Evolutionary conservation across 2,329 filamentous ascomycete genomes (phyloP).

Genomic region (Paraconiothyrium brasiliense): DNA sequence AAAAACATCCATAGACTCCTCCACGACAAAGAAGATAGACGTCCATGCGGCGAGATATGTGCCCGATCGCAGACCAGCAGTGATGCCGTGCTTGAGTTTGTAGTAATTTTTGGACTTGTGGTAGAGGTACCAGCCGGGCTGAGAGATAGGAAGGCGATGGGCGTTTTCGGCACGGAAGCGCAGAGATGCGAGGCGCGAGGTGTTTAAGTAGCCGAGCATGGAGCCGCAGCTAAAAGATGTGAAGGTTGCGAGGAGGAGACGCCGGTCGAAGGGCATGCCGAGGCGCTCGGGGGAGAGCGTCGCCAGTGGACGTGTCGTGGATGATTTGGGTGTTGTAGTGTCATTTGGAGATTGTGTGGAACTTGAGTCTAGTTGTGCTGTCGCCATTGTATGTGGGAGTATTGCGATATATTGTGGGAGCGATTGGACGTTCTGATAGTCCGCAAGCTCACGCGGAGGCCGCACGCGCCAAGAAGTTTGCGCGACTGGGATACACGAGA

Average conservation of each 20-base stretch:
- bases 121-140: slow-evolving; percentile 96
- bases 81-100: slow-evolving; percentile 77
- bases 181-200: slow-evolving; percentile 76
- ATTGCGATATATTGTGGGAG: not conserved
- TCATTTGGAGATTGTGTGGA: not conserved
- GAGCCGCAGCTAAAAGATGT: slow-evolving; percentile 75
- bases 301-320: slow-evolving; percentile 17
- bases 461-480: slow-evolving; percentile 3
- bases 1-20: slow-evolving; percentile 84
- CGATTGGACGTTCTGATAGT: not conserved
- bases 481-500: slow-evolving; percentile 6
- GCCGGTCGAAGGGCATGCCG: slow-evolving; percentile 70
- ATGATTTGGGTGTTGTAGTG: not conserved
- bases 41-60: slow-evolving; percentile 75
- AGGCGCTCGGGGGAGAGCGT: slow-evolving; percentile 52
- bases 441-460: not conserved
- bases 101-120: slow-evolving; percentile 98
- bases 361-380: slow-evolving; percentile 8
- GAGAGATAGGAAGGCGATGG: slow-evolving; percentile 84
- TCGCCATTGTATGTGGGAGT: slow-evolving; percentile 13
- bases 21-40: slow-evolving; percentile 78
- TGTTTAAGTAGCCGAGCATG: slow-evolving; percentile 61
- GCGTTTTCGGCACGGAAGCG: slow-evolving; percentile 96
- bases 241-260: slow-evolving; percentile 71
- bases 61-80: slow-evolving; percentile 81